These are phyloP conservation scores for Tulasnella sp. DNA, from an alignment of 768 basidiomycete species.

Conservation along the genomic window DNA sequence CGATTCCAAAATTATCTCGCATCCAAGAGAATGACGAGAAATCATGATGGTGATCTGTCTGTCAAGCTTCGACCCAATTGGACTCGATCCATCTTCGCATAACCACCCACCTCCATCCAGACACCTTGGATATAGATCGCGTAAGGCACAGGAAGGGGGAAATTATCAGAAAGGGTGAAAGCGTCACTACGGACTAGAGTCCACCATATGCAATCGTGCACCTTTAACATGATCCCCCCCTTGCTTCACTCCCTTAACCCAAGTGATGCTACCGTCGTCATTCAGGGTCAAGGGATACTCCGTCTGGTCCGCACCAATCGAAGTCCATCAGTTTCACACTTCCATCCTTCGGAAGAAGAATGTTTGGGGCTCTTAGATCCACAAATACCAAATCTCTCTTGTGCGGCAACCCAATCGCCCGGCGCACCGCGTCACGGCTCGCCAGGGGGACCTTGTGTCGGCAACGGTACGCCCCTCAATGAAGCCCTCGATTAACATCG, in stretches of 20 bases:
- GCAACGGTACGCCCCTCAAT: not conserved
- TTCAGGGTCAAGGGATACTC: not conserved
- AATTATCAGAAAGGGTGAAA: too few relatives aligned
- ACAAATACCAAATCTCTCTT: not conserved
- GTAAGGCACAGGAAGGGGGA: too few relatives aligned
- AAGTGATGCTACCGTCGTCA: not conserved
- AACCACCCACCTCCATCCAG: too few relatives aligned
- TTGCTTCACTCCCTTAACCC: not conserved
- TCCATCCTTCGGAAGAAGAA: not conserved
- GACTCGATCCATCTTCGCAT: too few relatives aligned
- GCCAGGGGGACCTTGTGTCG: not conserved
- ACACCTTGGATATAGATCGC: too few relatives aligned
- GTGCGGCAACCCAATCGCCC: not conserved
- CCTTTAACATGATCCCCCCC: not conserved
- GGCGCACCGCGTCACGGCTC: not conserved
- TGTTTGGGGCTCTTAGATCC: not conserved
- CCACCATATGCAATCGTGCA: too few relatives aligned
- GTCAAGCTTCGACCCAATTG: too few relatives aligned
- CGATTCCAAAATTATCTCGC: too few relatives aligned
- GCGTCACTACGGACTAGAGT: too few relatives aligned
- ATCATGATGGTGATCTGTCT: too few relatives aligned
- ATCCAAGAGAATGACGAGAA: too few relatives aligned
- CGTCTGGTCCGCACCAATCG: not conserved
- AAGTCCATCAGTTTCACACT: not conserved
- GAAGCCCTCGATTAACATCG: not conserved